Percentiles rank a stretch among this genome's conserved stretches.
phyloP scores from a whole-genome alignment of 495 filamentous ascomycete genomes.

The Geopyxis carbonaria region DNA sequence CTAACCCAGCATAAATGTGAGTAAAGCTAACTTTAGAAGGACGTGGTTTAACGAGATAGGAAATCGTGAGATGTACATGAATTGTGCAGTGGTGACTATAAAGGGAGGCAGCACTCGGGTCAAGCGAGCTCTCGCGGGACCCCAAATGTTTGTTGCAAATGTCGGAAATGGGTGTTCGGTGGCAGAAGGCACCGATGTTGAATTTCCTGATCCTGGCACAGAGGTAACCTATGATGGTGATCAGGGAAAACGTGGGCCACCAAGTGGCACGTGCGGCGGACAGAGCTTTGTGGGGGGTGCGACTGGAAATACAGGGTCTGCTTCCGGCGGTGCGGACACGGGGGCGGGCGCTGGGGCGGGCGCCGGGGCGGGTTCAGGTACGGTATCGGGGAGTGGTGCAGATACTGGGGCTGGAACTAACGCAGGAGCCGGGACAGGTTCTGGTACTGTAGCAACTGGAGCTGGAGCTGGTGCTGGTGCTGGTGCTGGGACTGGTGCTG shows the following conservation, averaged over 20 bases:
- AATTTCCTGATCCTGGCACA: conserved; percentile 43
- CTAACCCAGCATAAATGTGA: conserved; percentile 3
- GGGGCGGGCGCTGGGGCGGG: neutral
- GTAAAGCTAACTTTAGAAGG: conserved; percentile 28
- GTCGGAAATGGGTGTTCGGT: conserved; percentile 39
- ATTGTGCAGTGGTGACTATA: conserved; percentile 47
- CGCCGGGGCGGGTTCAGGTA: conserved; percentile 1
- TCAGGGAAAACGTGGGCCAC: conserved; percentile 9
- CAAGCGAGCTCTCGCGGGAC: conserved; percentile 25
- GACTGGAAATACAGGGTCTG: neutral
- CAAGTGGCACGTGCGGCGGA: conserved; percentile 13
- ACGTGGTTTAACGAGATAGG: conserved; percentile 58
- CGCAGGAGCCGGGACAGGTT: neutral
- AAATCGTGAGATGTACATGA: conserved; percentile 60
- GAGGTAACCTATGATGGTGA: conserved; percentile 31
- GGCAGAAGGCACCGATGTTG: conserved; percentile 30
- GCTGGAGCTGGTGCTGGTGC: conserved; percentile 1
- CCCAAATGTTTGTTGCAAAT: conserved; percentile 49
- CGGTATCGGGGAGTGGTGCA: neutral
- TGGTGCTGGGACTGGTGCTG: neutral
- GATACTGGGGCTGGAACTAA: neutral
- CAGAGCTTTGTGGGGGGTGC: conserved; percentile 3
- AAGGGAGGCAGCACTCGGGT: neutral
- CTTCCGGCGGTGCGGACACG: neutral
- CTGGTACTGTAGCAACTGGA: neutral